These are phyloP conservation scores for Prunus persica DNA, from an alignment of 306 rosid genomes.

Conservation along the genomic window DNA sequence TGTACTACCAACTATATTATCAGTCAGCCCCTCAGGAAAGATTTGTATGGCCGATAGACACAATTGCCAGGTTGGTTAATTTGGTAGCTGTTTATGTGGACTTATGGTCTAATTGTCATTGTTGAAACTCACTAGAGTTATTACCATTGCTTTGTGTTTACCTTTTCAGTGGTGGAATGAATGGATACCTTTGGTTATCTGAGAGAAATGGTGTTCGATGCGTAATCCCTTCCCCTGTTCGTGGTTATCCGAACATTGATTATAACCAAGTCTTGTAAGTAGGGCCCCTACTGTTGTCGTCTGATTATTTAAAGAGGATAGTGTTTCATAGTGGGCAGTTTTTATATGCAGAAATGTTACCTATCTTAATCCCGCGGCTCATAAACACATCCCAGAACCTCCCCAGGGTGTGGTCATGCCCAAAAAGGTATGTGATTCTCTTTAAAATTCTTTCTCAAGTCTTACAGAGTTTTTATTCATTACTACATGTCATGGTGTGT, in stretches of 20 bases:
- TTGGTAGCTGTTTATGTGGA: conserved; percentile 8
- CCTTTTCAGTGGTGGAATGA: conserved; percentile 80
- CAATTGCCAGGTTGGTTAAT: conserved; percentile 63
- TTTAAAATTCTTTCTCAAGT: not conserved
- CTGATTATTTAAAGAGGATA: conserved; percentile 23
- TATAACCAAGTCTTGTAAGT: conserved; percentile 80
- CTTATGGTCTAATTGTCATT: not conserved
- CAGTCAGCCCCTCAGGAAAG: conserved; percentile 41
- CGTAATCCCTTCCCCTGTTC: conserved; percentile 64
- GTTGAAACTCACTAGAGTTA: not conserved
- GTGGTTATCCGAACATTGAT: conserved; percentile 60
- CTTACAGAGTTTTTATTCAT: not conserved
- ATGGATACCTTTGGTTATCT: conserved; percentile 67
- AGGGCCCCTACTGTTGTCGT: conserved; percentile 15
- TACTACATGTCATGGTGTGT: not conserved
- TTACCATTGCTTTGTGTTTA: not conserved
- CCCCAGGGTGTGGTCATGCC: conserved; percentile 73
- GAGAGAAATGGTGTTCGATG: conserved; percentile 64
- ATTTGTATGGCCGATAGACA: conserved; percentile 36
- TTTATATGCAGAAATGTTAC: conserved; percentile 66
- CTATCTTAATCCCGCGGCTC: conserved; percentile 54
- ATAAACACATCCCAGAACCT: conserved; percentile 68
- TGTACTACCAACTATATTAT: conserved; percentile 39
- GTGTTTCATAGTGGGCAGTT: conserved; percentile 29
- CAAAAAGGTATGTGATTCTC: conserved; percentile 52